Base-by-base conservation (phyloP, 169 alveolate species). In the Perkinsus chesapeaki region DNA sequence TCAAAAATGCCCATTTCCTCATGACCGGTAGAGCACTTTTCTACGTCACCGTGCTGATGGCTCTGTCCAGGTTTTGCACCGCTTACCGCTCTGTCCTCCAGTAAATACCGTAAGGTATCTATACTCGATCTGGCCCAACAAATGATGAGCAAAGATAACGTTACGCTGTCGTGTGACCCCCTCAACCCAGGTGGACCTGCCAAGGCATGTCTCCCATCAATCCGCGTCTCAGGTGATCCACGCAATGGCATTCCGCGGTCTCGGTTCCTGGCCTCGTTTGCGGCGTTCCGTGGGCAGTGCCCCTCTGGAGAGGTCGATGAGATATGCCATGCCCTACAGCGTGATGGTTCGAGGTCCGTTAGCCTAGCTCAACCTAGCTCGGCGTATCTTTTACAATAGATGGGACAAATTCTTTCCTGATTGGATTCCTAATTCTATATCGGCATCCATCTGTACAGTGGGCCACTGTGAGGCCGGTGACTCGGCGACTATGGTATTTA, bases 371-470 rank as follows among this genome's bases (percentile, higher is more conserved):
- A 60, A 20, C 3, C 31, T 16, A 43, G 60, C 12, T 27, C 82
- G 27, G 82, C 31, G 31, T 16, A 34, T 60, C 27, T n/a, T n/a
- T n/a, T n/a, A n/a, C 39, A 3, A 39, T 36, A 7, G 47, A 36
- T 92, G 37, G 39, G 93, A 92, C 48, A 39, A 16, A 39, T 39
- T 47, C 93, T 92, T 92, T 39, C 93, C 93, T 19, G 93, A 92
- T 39, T 92, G 93, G 93, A 92, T 92, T 48, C 93, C 93, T 16
- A 48, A 36, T 31, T 43, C 91, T 39, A 31, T 47, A 19, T 39
- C 91, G 39, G 27, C 93, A 23, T 92, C 91, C 20, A 92, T 92
- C 47, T 92, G 93, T 39, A 39, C 91, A 16, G 91, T 92, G 39
- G 91, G 91, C 16, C 93, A 91, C 92, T 38, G 72, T 27, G 72